A percentile compares a stretch with the other conserved stretches of the same genome.
These are phyloP conservation scores for Citrus unshiu DNA, from an alignment of 345 rosid species.

Conservation along the genomic window DNA sequence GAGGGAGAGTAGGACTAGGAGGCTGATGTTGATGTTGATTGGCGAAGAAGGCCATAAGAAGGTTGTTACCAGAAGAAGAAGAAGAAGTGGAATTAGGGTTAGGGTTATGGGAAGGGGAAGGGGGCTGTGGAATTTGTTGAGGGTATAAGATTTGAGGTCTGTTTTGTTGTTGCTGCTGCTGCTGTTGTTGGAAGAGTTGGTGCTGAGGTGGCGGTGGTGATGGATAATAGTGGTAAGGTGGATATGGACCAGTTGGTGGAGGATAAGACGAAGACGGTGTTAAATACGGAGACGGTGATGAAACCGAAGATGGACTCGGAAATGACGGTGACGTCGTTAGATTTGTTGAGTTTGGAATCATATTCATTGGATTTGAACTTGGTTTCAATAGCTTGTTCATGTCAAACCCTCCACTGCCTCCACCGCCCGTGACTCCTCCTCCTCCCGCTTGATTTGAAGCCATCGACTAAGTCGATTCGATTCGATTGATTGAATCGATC, in stretches of 20 bases:
- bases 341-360: slow-evolving; percentile 15
- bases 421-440: neutral
- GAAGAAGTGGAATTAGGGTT: slow-evolving; percentile 6
- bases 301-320: slow-evolving; percentile 14
- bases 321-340: slow-evolving; percentile 17
- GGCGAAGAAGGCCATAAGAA: slow-evolving; percentile 30
- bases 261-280: slow-evolving; percentile 42
- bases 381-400: slow-evolving; percentile 37
- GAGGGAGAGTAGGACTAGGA: slow-evolving; percentile 9
- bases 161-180: neutral
- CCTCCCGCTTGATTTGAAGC: slow-evolving; percentile 25
- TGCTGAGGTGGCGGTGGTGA: slow-evolving; percentile 23
- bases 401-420: slow-evolving; percentile 28
- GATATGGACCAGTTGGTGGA: slow-evolving; percentile 37
- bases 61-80: slow-evolving; percentile 16
- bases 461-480: slow-evolving; percentile 10
- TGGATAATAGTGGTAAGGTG: slow-evolving; percentile 23
- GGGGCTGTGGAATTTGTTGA: slow-evolving; percentile 4
- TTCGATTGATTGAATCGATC: neutral
- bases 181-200: slow-evolving; percentile 23
- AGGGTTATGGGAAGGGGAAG: neutral
- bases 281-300: slow-evolving; percentile 14
- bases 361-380: slow-evolving; percentile 21
- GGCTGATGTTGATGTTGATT: slow-evolving; percentile 21
- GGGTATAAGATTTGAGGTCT: slow-evolving; percentile 16